Conservation (phyloP, 345 rosid genomes). For the Gossypium mustelinum region DNA sequence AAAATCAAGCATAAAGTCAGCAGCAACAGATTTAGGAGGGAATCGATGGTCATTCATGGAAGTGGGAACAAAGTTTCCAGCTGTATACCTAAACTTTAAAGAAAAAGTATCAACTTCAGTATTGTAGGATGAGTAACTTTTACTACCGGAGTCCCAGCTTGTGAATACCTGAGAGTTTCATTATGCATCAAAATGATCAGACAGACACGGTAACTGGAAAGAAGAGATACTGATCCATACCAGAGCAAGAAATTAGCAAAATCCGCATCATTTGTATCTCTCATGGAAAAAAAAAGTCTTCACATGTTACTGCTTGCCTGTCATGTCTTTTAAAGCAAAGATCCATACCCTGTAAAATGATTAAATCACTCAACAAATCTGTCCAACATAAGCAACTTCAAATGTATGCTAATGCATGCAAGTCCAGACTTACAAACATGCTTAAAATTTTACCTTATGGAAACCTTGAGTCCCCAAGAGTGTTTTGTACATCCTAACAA, state of each 20-base stretch:
- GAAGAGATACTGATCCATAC: slow-evolving; percentile 33
- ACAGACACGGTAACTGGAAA: slow-evolving; percentile 7
- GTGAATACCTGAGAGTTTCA: slow-evolving; percentile 71
- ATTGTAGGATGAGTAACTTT: slow-evolving; percentile 74
- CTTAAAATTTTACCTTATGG: slow-evolving; percentile 56
- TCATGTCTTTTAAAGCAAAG: slow-evolving; percentile 91
- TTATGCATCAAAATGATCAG: slow-evolving; percentile 9
- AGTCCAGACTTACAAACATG: not conserved
- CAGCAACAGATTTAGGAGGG: not conserved
- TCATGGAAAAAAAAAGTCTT: slow-evolving; percentile 95
- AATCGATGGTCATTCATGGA: not conserved
- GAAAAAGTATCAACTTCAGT: slow-evolving; percentile 72
- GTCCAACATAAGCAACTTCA: not conserved
- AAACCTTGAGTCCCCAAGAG: slow-evolving; percentile 83
- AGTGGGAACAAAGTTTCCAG: not conserved
- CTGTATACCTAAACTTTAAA: slow-evolving; percentile 72
- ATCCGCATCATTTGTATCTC: slow-evolving; percentile 91
- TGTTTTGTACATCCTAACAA: slow-evolving; percentile 99
- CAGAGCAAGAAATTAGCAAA: slow-evolving; percentile 89
- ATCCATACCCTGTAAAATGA: slow-evolving; percentile 74
- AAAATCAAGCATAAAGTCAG: slow-evolving; percentile 11
- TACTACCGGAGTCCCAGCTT: slow-evolving; percentile 92
- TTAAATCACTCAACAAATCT: slow-evolving; percentile 4
- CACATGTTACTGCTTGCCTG: slow-evolving; percentile 95
- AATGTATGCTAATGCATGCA: not conserved